phyloP scores from a whole-genome alignment of 805 yeast genomes.

The Saturnispora galanensis region DNA sequence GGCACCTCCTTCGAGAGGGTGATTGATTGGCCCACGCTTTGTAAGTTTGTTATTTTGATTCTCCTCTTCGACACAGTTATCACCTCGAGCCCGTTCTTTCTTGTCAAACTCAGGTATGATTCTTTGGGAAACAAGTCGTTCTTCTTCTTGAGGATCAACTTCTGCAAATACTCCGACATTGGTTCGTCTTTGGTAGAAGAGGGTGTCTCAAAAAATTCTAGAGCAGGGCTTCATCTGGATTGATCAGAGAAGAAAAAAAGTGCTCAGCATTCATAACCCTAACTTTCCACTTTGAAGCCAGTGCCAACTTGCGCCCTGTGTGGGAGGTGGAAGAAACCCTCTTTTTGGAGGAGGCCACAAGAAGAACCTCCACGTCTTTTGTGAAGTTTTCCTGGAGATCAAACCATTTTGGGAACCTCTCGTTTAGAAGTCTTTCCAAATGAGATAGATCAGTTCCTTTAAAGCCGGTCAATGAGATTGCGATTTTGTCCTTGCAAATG shows the following conservation, averaged over 20 bases:
- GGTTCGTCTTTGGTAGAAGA: background rate
- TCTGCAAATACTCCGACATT: constrained; percentile 1
- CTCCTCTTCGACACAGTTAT: constrained; percentile 17
- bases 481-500: constrained; percentile 2
- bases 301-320: constrained; percentile 16
- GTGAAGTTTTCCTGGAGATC: constrained; percentile 41
- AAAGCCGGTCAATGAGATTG: constrained; percentile 24
- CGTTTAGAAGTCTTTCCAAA: constrained; percentile 43
- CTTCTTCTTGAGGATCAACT: background rate
- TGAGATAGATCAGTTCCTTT: constrained; percentile 25
- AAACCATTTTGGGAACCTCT: constrained; percentile 34
- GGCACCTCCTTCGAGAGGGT: constrained; percentile 12
- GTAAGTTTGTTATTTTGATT: constrained; percentile 16
- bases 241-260: constrained; percentile 3
- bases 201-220: too few relatives aligned
- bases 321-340: background rate
- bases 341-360: constrained; percentile 19
- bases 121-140: constrained; percentile 12
- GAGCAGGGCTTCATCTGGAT: background rate
- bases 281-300: constrained; percentile 20
- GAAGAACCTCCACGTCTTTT: constrained; percentile 42
- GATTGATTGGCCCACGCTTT: background rate
- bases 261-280: constrained; percentile 4
- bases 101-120: constrained; percentile 18
- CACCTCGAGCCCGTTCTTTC: constrained; percentile 21